Percentiles rank a stretch among this genome's conserved stretches.
Evolutionary conservation across 2,329 filamentous ascomycete species (phyloP).

Genomic region (Simplicillium aogashimaense): DNA sequence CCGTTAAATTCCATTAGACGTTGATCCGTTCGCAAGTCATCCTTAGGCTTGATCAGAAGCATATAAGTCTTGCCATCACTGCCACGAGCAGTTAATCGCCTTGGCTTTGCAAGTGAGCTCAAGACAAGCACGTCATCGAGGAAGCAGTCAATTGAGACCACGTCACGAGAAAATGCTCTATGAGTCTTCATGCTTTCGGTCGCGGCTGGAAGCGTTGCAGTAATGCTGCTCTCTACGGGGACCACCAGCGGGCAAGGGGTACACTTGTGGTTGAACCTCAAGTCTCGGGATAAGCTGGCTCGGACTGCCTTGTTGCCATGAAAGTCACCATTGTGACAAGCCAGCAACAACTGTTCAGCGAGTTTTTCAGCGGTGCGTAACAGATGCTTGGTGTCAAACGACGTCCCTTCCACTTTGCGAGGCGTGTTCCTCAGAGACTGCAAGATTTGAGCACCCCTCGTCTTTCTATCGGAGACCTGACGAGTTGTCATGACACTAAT

Average conservation of each 20-base stretch:
- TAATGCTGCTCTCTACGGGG: constrained; percentile 76
- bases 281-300: constrained; percentile 66
- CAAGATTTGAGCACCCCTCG: constrained; percentile 42
- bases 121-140: constrained; percentile 83
- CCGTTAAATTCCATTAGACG: constrained; percentile 98
- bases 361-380: constrained; percentile 74
- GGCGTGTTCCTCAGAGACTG: constrained; percentile 34
- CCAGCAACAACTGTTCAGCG: constrained; percentile 68
- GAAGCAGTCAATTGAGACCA: constrained; percentile 73
- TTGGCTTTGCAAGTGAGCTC: constrained; percentile 83
- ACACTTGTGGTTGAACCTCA: constrained; percentile 76
- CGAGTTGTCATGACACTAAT: constrained; percentile 78
- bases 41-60: constrained; percentile 93
- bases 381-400: constrained; percentile 57
- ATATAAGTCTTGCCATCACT: constrained; percentile 85
- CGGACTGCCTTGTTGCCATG: constrained; percentile 54
- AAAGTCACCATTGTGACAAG: constrained; percentile 70
- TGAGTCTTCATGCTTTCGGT: constrained; percentile 68
- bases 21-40: constrained; percentile 94
- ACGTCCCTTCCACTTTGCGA: constrained; percentile 40
- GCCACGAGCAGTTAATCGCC: constrained; percentile 78
- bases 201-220: constrained; percentile 65
- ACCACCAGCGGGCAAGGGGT: constrained; percentile 81
- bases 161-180: constrained; percentile 77
- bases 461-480: constrained; percentile 54